These are phyloP conservation scores for Tremellales sp. DNA, from an alignment of 1,284 basidiomycete species.

Conservation along the genomic window DNA sequence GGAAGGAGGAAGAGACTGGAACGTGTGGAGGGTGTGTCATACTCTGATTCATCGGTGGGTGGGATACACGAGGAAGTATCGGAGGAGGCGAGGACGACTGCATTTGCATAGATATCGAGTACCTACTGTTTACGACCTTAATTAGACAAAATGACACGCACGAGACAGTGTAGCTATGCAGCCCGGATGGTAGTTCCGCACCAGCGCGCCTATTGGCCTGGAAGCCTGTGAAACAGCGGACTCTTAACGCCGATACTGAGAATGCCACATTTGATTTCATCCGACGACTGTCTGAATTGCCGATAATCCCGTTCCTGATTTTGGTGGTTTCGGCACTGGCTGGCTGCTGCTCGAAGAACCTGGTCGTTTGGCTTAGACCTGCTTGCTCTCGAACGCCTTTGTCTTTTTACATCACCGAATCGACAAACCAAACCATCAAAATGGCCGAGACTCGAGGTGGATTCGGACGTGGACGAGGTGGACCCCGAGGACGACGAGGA, in stretches of 20 bases:
- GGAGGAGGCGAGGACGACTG: no score
- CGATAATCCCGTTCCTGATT: background rate
- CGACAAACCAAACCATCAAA: constrained; percentile 13
- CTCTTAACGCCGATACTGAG: background rate
- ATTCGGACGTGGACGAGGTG: constrained; percentile 74
- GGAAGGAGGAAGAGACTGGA: constrained; percentile 10
- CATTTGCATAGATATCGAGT: no score
- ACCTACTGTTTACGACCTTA: no score
- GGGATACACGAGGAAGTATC: no score
- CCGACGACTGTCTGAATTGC: background rate
- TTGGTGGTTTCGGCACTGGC: background rate
- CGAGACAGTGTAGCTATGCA: no score
- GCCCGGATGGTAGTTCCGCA: no score
- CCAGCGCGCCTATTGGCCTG: no score
- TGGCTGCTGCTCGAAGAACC: background rate
- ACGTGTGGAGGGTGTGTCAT: constrained; percentile 2
- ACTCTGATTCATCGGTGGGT: no score
- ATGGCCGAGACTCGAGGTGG: constrained; percentile 50
- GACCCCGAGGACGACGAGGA: constrained; percentile 79
- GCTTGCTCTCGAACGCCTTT: background rate
- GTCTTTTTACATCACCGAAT: background rate
- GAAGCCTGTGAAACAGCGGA: no score
- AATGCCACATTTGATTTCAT: background rate
- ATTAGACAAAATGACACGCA: no score
- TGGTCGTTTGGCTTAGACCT: background rate